A percentile compares a stretch with the other conserved stretches of the same genome.
Evolutionary conservation across 2,329 filamentous ascomycete genomes (phyloP).

Genomic region (Penicillium sp.): DNA sequence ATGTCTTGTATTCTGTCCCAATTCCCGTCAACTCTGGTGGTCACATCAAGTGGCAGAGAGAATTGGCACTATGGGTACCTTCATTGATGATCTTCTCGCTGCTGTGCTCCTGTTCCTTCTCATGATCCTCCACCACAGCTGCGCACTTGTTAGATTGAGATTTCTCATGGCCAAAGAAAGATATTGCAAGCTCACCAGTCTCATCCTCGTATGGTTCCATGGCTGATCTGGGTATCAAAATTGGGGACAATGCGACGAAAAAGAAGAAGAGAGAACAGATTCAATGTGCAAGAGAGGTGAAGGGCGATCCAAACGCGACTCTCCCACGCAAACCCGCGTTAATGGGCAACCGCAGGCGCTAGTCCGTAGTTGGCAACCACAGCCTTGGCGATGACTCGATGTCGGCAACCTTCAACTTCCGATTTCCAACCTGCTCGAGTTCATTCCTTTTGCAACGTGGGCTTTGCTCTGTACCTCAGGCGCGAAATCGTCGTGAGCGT

Average conservation of each 20-base stretch:
- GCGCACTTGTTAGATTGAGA: conserved; percentile 22
- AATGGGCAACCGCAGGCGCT: conserved; percentile 30
- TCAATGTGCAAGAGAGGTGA: conserved; percentile 16
- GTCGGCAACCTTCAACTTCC: conserved; percentile 1
- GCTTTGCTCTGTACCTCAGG: too few relatives aligned
- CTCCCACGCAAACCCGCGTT: conserved; percentile 35
- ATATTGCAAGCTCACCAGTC: conserved; percentile 16
- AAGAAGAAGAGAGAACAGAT: conserved; percentile 5
- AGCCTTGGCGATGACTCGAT: conserved; percentile 26
- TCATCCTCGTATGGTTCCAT: conserved; percentile 41
- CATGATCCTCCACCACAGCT: conserved; percentile 37
- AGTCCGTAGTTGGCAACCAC: conserved; percentile 17
- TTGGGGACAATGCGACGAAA: background rate
- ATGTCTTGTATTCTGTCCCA: conserved; percentile 99
- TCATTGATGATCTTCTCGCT: conserved; percentile 93
- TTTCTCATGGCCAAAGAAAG: conserved; percentile 7
- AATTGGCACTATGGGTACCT: conserved; percentile 49
- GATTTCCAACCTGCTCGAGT: conserved; percentile 6
- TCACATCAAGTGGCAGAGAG: background rate
- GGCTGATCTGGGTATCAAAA: too few relatives aligned
- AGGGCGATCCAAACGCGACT: too few relatives aligned
- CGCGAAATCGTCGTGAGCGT: too few relatives aligned
- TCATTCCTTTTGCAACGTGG: too few relatives aligned
- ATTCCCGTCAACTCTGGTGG: background rate
- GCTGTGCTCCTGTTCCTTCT: conserved; percentile 64